Evolutionary conservation across 2,329 filamentous ascomycete species (phyloP), one percentile per base, ranked within the genome.

Genomic region (Diaporthe caulivora): DNA sequence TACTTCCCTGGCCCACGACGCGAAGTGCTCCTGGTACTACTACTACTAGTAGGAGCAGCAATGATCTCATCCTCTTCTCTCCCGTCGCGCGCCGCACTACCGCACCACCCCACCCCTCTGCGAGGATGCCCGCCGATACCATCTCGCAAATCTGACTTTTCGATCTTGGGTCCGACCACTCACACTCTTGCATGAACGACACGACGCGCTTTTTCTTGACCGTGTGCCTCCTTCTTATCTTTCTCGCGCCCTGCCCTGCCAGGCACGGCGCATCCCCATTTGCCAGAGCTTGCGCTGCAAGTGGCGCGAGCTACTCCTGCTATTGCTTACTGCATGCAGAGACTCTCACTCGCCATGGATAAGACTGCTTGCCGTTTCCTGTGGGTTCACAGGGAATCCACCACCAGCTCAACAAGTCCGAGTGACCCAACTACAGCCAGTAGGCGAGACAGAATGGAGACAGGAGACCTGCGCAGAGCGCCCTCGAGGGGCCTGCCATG

Each of bases 61-160:
- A 51, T 67, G 62, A 67, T 67, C 62, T 67, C 62, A 67, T 67
- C n/a, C 62, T 53, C 8, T 53, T 53, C 31, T 13, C 15, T 51
- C 21, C 62, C 60, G 24, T 18, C 51, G 24, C 51, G 51, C 44
- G 62, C 42, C 47, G 47, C 62, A n/a, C 62, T 47, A 37, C 26
- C 31, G n/a, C 57, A 42, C n/a, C 37, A 44, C 57, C 34, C 5
- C 47, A 21, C 31, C 24, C 21, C 31, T 34, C 21, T 51, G 47
- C 62, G 53, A 53, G 62, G 62, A 67, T 67, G 47, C 62, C 60
- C 47, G 47, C 62, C 62, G 47, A 53, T 53, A 26, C 40, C 31
- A 54, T 67, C 60, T 67, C 49, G 58, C 58, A 68, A 62, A 68
- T 72, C 70, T 67, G 70, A 67, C 70, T 67, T 57, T 57, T 62